These are phyloP conservation scores for Pestalotiopsis sp. DNA, from an alignment of 2,329 filamentous ascomycete genomes.

Conservation along the genomic window DNA sequence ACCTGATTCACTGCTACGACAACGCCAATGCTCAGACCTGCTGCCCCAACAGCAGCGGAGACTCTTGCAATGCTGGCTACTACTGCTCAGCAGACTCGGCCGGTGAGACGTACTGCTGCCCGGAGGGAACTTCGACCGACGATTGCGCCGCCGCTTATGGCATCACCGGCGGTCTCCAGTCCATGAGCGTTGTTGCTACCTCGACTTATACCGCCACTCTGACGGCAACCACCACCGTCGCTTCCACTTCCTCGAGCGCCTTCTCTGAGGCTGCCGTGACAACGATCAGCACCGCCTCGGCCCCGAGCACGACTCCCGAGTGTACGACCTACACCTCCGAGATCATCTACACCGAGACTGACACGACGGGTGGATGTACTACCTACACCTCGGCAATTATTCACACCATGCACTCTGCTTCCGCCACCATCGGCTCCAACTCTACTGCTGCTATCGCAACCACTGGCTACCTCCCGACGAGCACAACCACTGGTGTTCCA, in stretches of 20 bases:
- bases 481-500: conserved; percentile 2
- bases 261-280: conserved; percentile 17
- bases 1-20: conserved; percentile 62
- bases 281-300: conserved; percentile 16
- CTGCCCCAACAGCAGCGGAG: conserved; percentile 60
- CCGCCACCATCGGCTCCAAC: conserved; percentile 11
- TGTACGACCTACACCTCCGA: conserved; percentile 1
- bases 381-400: conserved; percentile 17
- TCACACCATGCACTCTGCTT: conserved; percentile 13
- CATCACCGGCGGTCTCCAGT: conserved; percentile 51
- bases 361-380: conserved; percentile 6
- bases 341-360: conserved; percentile 3
- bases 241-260: conserved; percentile 14
- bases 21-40: conserved; percentile 53
- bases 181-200: conserved; percentile 40
- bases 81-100: conserved; percentile 62
- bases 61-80: conserved; percentile 63
- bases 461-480: not conserved
- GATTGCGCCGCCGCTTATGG: conserved; percentile 56
- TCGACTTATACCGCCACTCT: conserved; percentile 36
- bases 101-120: conserved; percentile 63
- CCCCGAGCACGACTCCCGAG: conserved; percentile 6
- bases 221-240: conserved; percentile 30
- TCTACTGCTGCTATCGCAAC: not conserved
- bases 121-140: conserved; percentile 53